These are phyloP conservation scores for Metschnikowia kofuensis DNA, from an alignment of 805 yeast genomes.

Conservation along the genomic window DNA sequence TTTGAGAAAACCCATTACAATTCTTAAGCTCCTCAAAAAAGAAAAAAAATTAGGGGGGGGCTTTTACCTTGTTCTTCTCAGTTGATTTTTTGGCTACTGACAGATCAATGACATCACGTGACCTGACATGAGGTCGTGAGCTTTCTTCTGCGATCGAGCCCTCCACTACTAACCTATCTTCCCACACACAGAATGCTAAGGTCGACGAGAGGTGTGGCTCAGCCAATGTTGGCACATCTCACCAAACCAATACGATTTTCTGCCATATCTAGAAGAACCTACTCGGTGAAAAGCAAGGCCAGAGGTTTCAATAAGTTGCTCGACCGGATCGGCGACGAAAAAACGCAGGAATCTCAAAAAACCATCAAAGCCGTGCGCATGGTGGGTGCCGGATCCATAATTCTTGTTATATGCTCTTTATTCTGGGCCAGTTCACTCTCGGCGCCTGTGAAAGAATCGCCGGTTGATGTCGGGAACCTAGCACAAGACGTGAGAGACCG, in stretches of 20 bases:
- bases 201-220: background rate
- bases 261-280: background rate
- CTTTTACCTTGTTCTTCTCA: no score
- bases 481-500: constrained; percentile 14
- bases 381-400: constrained; percentile 17
- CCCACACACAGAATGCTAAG: background rate
- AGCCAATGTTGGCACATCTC: background rate
- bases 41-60: no score
- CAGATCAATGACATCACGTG: no score
- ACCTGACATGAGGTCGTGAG: no score
- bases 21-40: no score
- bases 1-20: no score
- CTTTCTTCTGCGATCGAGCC: no score
- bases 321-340: constrained; percentile 34
- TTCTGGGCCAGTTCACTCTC: constrained; percentile 18
- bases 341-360: constrained; percentile 26
- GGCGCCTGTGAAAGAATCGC: constrained; percentile 15
- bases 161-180: no score
- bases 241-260: background rate
- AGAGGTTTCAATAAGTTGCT: constrained; percentile 23
- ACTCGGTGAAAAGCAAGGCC: constrained; percentile 13
- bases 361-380: constrained; percentile 24
- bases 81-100: no score
- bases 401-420: constrained; percentile 17
- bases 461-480: constrained; percentile 11